These are phyloP conservation scores for Hypoxylon perforatum DNA, from an alignment of 495 filamentous ascomycete genomes.

Conservation along the genomic window DNA sequence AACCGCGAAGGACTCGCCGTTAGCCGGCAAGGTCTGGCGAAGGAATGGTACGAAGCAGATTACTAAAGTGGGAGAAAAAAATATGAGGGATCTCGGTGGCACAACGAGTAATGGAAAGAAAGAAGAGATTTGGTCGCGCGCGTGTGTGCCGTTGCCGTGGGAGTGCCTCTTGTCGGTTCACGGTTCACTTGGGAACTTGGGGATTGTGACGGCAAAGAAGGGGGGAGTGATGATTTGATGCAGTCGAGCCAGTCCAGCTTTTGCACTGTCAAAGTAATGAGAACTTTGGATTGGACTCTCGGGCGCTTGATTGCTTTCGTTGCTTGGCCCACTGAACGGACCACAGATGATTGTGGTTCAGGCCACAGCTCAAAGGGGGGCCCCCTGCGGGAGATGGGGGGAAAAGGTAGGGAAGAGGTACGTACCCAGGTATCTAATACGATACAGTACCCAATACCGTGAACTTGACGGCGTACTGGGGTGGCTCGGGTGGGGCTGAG, in stretches of 20 bases:
- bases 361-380: conserved; percentile 38
- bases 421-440: conserved; percentile 13
- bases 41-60: conserved; percentile 18
- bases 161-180: conserved; percentile 19
- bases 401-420: neutral
- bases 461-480: no score
- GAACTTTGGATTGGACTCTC: conserved; percentile 8
- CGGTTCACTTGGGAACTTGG: conserved; percentile 19
- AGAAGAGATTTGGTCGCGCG: conserved; percentile 24
- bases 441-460: conserved; percentile 1
- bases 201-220: conserved; percentile 32
- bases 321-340: conserved; percentile 22
- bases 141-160: conserved; percentile 10
- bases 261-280: conserved; percentile 36
- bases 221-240: conserved; percentile 21
- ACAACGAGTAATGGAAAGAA: conserved; percentile 25
- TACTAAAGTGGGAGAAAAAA: conserved; percentile 21
- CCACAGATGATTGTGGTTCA: neutral
- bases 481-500: conserved; percentile 23
- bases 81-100: conserved; percentile 21
- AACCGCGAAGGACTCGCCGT: conserved; percentile 9
- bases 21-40: conserved; percentile 7
- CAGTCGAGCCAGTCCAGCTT: no score
- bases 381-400: neutral
- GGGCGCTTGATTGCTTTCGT: conserved; percentile 37